Percentiles rank a stretch among this genome's conserved stretches.
Conservation (phyloP, 2,329 filamentous ascomycete species). For the Colletotrichum sp. region DNA sequence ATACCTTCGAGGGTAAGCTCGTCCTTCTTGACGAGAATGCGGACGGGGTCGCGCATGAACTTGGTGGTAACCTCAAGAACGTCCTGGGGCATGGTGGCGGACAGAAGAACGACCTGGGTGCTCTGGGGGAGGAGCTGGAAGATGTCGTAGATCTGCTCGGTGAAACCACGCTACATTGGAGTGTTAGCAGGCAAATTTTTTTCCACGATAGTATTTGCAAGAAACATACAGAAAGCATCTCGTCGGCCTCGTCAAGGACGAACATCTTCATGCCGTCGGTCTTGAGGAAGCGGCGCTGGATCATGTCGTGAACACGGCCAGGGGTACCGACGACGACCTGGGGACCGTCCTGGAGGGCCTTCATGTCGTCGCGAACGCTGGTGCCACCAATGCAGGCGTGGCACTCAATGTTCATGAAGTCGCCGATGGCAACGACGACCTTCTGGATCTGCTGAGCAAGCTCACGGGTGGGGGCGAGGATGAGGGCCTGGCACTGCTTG, state of each 20-base stretch:
- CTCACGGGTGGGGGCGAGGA: constrained; percentile 97
- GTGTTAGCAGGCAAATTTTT: constrained; percentile 34
- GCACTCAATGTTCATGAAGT: constrained; percentile 99
- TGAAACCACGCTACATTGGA: constrained; percentile 82
- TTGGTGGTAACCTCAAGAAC: constrained; percentile 99
- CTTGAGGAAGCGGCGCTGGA: constrained; percentile 95
- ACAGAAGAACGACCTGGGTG: constrained; percentile 97
- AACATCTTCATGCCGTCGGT: constrained; percentile 99
- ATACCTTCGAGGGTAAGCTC: constrained; percentile 99
- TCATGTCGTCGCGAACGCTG: constrained; percentile 98
- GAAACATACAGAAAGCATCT: constrained; percentile 87
- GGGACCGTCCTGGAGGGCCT: constrained; percentile 92
- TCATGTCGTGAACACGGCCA: constrained; percentile 99
- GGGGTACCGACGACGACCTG: constrained; percentile 98
- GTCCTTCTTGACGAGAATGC: constrained; percentile 99
- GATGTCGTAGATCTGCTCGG: constrained; percentile 99
- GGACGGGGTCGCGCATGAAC: constrained; percentile 99
- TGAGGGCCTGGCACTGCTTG: constrained; percentile 97
- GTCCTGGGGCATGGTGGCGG: constrained; percentile 98
- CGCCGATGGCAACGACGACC: constrained; percentile 97
- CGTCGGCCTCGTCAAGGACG: constrained; percentile 98
- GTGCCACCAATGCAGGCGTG: constrained; percentile 99
- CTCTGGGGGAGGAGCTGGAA: constrained; percentile 98
- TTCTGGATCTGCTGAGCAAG: constrained; percentile 99
- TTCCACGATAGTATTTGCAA: constrained; percentile 8